Evolutionary conservation across 257 asterid species (phyloP), one percentile per base, ranked within the genome.

Genomic region (Nicotiana sylvestris): DNA sequence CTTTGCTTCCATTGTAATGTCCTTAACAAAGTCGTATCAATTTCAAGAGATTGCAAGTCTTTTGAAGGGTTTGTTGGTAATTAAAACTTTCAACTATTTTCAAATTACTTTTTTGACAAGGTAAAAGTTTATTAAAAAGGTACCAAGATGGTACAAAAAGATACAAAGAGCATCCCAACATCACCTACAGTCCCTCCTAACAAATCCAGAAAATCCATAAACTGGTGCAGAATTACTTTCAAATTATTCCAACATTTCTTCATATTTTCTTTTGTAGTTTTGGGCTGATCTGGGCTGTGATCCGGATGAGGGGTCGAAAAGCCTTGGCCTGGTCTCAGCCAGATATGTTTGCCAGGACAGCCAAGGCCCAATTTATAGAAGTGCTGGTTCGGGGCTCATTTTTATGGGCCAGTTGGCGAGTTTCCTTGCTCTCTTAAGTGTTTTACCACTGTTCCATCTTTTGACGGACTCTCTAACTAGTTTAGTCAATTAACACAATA

Each of bases 291-390:
- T 68, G 53, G 5, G 30, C 30, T 68, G 55, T 18, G 17, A 53
- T 68, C 17, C 16, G 9, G 55, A 68, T 8, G 16, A 68, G 77
- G 55, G 77, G 13, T 35, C 0, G 55, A 68, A 68, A 68, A 68
- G 21, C 16, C 27, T 37, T 68, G 32, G 30, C 32, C 76, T 16
- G n/a, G 25, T 35, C 53, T 53, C 4, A 67, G 16, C 16, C 76
- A 11, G 4, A 33, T 32, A 67, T 6, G 15, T 17, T 13, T 16
- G 18, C 15, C 27, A 17, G 51, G 53, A 67, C 18, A 25, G 53
- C 16, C 29, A 25, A 67, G 76, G 76, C 76, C 76, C 76, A 67
- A 67, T 33, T 67, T 35, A 68, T 33, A 51, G 76, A 67, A 67
- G 53, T 67, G 76, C 9, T 67, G 13, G 17, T 10, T 67, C 25